phyloP scores from a whole-genome alignment of 257 asterid species.

The Solanum peruvianum region DNA sequence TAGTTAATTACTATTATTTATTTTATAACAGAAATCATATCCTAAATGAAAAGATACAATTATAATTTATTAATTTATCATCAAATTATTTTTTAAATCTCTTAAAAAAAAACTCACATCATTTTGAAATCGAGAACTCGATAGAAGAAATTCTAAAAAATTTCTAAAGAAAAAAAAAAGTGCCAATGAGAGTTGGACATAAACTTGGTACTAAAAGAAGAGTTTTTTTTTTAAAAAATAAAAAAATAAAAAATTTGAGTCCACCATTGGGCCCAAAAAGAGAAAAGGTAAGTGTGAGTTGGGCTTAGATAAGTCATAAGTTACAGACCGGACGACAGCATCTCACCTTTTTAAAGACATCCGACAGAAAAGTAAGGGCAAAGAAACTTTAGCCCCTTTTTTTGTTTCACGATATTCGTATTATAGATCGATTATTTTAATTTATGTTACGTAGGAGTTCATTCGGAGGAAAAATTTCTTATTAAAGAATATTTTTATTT shows the following conservation, averaged over 20 bases:
- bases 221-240: background rate
- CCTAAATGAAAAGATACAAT: no score
- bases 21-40: background rate
- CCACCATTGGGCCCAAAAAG: background rate
- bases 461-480: fast-evolving
- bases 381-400: background rate
- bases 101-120: no score
- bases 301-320: background rate
- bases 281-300: background rate
- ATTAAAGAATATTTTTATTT: no score
- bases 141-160: no score
- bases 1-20: no score
- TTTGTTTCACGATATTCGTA: no score
- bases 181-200: background rate
- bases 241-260: background rate
- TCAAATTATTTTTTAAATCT: no score
- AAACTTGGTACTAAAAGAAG: background rate
- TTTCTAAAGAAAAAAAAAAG: background rate
- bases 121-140: no score
- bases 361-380: background rate
- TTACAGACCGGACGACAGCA: background rate
- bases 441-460: background rate
- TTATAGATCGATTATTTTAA: no score
- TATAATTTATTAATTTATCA: no score
- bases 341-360: background rate